Conservation (phyloP, 352 stramenopile species). For the Phytophthora palmivora region DNA sequence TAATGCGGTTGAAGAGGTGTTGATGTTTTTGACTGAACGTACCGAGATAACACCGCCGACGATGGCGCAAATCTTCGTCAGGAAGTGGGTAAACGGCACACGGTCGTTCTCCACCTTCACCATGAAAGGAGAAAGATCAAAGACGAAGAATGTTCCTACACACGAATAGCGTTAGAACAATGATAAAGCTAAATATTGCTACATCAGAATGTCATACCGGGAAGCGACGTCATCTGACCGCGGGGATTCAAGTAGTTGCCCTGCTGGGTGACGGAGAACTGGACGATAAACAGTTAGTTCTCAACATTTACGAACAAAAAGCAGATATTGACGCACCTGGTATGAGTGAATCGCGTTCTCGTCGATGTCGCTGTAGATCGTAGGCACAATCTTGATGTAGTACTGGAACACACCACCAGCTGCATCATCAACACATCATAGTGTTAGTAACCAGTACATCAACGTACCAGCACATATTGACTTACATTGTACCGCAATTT, state of each 20-base stretch:
- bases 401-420: slow-evolving; percentile 86
- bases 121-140: slow-evolving; percentile 88
- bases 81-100: slow-evolving; percentile 83
- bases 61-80: slow-evolving; percentile 88
- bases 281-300: slow-evolving; percentile 16
- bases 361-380: slow-evolving; percentile 84
- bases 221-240: slow-evolving; percentile 75
- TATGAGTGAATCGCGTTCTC: slow-evolving; percentile 70
- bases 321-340: slow-evolving; percentile 43
- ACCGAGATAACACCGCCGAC: slow-evolving; percentile 86
- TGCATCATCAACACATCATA: slow-evolving; percentile 28
- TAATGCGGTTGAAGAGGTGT: background rate
- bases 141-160: slow-evolving; percentile 86
- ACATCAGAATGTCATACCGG: slow-evolving; percentile 33
- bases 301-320: background rate
- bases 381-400: slow-evolving; percentile 90
- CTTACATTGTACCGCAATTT: slow-evolving; percentile 56
- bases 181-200: background rate
- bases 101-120: slow-evolving; percentile 87
- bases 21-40: slow-evolving; percentile 21
- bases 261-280: slow-evolving; percentile 90
- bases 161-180: slow-evolving; percentile 8
- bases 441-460: background rate
- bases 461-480: slow-evolving; percentile 1
- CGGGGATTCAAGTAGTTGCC: slow-evolving; percentile 72